These are phyloP conservation scores for Colletotrichum sp. DNA, from an alignment of 2,329 filamentous ascomycete genomes.

Conservation along the genomic window DNA sequence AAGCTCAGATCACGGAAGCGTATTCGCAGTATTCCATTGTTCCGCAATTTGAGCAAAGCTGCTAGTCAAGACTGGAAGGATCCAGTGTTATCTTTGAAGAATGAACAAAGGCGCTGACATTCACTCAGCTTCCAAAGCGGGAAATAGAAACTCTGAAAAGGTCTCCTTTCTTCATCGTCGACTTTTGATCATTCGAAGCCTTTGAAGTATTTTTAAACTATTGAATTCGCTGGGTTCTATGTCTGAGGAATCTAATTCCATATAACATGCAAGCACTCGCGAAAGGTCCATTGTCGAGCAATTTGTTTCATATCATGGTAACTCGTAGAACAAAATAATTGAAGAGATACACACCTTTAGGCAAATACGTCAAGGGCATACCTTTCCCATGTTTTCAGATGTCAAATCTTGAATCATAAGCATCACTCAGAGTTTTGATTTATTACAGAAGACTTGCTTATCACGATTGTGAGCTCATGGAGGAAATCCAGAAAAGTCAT, in stretches of 20 bases:
- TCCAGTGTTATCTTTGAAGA: neutral
- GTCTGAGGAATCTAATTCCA: neutral
- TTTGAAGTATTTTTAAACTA: neutral
- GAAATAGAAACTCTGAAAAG: neutral
- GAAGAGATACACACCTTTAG: fast-evolving
- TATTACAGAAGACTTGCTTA: too few species aligned
- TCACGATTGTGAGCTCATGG: neutral
- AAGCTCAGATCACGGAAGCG: neutral
- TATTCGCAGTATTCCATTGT: neutral
- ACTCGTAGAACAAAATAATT: neutral
- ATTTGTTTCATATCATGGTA: neutral
- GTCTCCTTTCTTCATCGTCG: neutral
- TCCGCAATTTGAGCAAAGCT: neutral
- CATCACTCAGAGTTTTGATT: neutral
- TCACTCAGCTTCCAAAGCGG: neutral
- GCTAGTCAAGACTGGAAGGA: neutral
- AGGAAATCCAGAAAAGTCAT: neutral
- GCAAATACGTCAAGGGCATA: too few species aligned
- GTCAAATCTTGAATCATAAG: neutral
- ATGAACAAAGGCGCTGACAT: neutral
- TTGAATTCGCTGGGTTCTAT: neutral
- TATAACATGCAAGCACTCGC: neutral
- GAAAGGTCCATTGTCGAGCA: neutral
- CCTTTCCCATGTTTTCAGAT: neutral
- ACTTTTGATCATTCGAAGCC: neutral